Evolutionary conservation across 495 filamentous ascomycete genomes (phyloP).

Genomic region (Articulospora tetracladia): DNA sequence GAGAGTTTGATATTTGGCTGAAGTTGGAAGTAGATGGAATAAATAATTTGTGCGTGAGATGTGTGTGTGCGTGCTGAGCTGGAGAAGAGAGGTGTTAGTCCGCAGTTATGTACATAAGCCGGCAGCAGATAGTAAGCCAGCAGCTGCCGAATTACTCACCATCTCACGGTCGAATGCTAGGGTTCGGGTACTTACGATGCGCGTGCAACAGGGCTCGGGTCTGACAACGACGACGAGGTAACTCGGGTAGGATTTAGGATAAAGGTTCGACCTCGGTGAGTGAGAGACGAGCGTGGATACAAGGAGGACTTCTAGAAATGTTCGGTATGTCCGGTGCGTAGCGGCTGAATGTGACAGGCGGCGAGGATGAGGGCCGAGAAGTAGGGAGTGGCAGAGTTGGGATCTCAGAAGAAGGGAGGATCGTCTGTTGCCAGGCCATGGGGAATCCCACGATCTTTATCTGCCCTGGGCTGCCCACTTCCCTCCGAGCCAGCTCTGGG

Average conservation of each 20-base stretch:
- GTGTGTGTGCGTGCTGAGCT: background rate
- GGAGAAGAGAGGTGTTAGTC: background rate
- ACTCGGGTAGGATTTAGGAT: background rate
- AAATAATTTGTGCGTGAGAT: too few species aligned
- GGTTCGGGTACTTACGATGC: background rate
- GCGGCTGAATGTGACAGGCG: background rate
- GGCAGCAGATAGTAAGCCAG: background rate
- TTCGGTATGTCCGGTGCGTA: background rate
- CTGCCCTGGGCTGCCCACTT: background rate
- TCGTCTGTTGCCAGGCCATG: background rate
- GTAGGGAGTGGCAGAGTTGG: background rate
- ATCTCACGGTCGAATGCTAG: background rate
- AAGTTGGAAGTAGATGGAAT: background rate
- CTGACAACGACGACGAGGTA: background rate
- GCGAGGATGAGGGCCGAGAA: too few species aligned
- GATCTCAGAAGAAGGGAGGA: background rate
- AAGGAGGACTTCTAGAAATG: background rate
- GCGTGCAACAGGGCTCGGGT: background rate
- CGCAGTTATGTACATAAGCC: background rate
- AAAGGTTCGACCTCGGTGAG: background rate
- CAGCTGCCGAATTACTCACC: background rate
- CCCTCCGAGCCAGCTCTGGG: background rate
- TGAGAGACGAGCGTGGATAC: too few species aligned
- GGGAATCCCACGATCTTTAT: conserved; percentile 2
- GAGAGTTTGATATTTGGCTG: too few species aligned